Base-by-base conservation (phyloP, 2,329 filamentous ascomycete genomes). In the Fusarium sarcochroum region DNA sequence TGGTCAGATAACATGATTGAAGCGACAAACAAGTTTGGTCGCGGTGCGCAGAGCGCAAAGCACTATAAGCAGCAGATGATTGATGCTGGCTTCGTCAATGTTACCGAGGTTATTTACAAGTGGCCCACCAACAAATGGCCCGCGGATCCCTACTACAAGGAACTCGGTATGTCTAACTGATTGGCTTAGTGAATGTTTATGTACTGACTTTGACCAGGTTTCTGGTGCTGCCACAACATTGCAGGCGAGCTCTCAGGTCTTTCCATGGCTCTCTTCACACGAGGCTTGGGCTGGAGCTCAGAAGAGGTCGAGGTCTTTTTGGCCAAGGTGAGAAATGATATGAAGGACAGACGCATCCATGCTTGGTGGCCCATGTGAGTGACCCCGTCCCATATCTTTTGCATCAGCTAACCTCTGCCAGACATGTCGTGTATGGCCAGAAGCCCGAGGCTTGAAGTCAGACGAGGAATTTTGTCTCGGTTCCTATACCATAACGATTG, bases 111-210 rank as follows among this genome's bases (percentile, higher is more conserved):
- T 3, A 70, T 83, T 7, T 84, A 80, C 69, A 84, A 82, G 72
- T 83, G 85, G 77, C 86, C 86, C 1, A 80, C 79, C 34, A 85
- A 84, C 67, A 73, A 78, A 13, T 89, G 86, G 86, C 82, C 85
- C 0, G 83, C 81, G 44, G 82, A 86, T 40, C 78, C 79, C 7
- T 81, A 82, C 25, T 79, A 84, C 49, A 89, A 87, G 71, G 81
- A 87, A 49, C 71, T 87, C 2, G 86, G 85, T 78, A 67, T 21
- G 70, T 11, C 0, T 11, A 5, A 13, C 18, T 20, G 7, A 17
- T 2, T 7, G 5, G 18, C 11, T 7, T 10, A 3, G 7, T 21
- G 30, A 21, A 15, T 13, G 34, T 8, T 15, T n/a, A n/a, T 15
- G 40, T 5, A 18, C 52, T 68, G n/a, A 70, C 23, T 83, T 71